phyloP scores from a whole-genome alignment of 768 basidiomycete genomes.

The Lactifluus echinatus region DNA sequence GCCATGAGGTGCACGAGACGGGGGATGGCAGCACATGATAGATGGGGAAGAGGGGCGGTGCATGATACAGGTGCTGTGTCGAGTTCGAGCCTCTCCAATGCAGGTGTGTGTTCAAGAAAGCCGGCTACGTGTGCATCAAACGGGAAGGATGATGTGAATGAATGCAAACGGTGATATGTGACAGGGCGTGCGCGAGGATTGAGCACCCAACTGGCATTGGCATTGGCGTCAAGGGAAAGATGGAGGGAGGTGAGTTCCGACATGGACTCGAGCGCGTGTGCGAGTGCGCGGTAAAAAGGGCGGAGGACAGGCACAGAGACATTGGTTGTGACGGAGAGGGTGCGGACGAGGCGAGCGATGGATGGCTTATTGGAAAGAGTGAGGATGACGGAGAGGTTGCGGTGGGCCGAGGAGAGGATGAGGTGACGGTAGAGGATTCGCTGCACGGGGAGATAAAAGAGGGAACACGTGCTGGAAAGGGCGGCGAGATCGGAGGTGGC shows the following conservation, averaged over 20 bases:
- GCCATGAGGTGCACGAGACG: slow-evolving; percentile 53
- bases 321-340: slow-evolving; percentile 48
- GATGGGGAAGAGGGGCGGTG: slow-evolving; percentile 18
- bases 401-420: slow-evolving; percentile 34
- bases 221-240: slow-evolving; percentile 35
- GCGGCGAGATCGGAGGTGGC: slow-evolving; percentile 35
- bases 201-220: slow-evolving; percentile 46
- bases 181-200: slow-evolving; percentile 20
- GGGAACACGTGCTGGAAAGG: slow-evolving; percentile 37
- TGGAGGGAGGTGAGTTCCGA: slow-evolving; percentile 48
- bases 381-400: slow-evolving; percentile 40
- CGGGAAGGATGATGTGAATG: slow-evolving; percentile 52
- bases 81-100: slow-evolving; percentile 51
- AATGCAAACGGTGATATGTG: slow-evolving; percentile 40
- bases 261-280: slow-evolving; percentile 52
- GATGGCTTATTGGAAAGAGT: slow-evolving; percentile 50
- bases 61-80: slow-evolving; percentile 28
- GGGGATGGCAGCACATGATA: slow-evolving; percentile 31
- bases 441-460: slow-evolving; percentile 42
- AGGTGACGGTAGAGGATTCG: slow-evolving; percentile 57
- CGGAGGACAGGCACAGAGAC: slow-evolving; percentile 34
- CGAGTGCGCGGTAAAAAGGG: slow-evolving; percentile 42
- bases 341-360: slow-evolving; percentile 53
- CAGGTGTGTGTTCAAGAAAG: slow-evolving; percentile 50
- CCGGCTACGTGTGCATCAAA: slow-evolving; percentile 48